Percentiles rank a stretch among this genome's conserved stretches.
Evolutionary conservation across 495 filamentous ascomycete species (phyloP).

Genomic region (Penicillium goetzii): DNA sequence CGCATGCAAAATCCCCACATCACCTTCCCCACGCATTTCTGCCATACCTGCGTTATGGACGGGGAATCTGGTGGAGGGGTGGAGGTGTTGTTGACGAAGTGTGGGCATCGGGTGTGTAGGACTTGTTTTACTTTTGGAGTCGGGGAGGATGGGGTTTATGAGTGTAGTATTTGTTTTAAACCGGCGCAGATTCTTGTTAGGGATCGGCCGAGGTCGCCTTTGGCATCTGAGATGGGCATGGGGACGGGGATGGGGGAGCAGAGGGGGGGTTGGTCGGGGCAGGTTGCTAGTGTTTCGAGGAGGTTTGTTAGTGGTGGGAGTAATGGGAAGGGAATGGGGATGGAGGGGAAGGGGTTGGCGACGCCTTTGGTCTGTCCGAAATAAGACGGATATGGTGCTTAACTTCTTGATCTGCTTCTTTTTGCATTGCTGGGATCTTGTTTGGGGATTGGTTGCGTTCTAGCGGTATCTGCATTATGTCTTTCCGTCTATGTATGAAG

Average conservation of each 20-base stretch:
- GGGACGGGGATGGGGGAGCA: background rate
- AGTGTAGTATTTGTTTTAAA: slow-evolving; percentile 34
- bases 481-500: background rate
- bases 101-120: slow-evolving; percentile 32
- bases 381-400: background rate
- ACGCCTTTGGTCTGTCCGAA: background rate
- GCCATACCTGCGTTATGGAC: slow-evolving; percentile 32
- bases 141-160: slow-evolving; percentile 23
- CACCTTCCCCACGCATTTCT: slow-evolving; percentile 32
- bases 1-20: slow-evolving; percentile 22
- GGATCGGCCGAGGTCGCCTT: slow-evolving; percentile 1
- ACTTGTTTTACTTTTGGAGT: slow-evolving; percentile 32
- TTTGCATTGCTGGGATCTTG: background rate
- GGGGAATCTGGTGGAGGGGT: slow-evolving; percentile 13
- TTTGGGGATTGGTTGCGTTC: background rate
- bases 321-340: too few relatives aligned
- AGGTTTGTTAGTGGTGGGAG: background rate
- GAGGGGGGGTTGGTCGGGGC: too few relatives aligned
- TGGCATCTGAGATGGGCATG: background rate
- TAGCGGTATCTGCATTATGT: slow-evolving; percentile 1
- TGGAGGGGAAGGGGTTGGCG: background rate
- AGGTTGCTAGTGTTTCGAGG: background rate
- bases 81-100: slow-evolving; percentile 30
- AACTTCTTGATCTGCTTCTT: too few relatives aligned
- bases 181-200: slow-evolving; percentile 21